Base-by-base conservation (phyloP, 1,284 basidiomycete species). In the Schizophyllum amplum region DNA sequence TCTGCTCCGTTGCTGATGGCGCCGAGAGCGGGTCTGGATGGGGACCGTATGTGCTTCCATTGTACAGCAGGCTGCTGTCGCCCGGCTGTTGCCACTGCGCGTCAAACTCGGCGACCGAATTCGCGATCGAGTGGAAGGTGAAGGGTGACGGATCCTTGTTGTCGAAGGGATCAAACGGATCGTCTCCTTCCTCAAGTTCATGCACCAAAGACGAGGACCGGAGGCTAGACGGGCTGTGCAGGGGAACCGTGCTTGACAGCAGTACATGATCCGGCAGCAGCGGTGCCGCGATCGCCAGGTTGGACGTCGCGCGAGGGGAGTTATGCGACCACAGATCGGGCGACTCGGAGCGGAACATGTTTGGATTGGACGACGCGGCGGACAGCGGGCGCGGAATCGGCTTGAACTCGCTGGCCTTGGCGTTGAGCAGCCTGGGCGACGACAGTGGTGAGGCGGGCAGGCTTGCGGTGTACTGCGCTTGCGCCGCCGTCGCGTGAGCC, bases 251-350 rank as follows among this genome's bases (percentile, higher is more conserved):
- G 50, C 77, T 75, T 7, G 80, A 72, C 22, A 84, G 75, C n/a
- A 82, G 73, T 4, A 77, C 77, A 54, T 82, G 83, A 61, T 92
- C 90, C 54, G 89, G 86, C 42, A 92, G 80, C 26, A 95, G 76
- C 2, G 93, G 92, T 1, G 91, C 87, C 7, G 92, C 92, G 60
- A 94, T 93, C 33, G 92, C 91, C 7, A 94, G 79, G 67, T 92
- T 94, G 2, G 91, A 93, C 0, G 84, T 81, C 0, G 84, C 82
- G 54, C 91, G 78, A 1, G 83, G 79, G 1, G 83, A 82, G 62
- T 80, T 86, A 67, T 87, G 86, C 1, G 89, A 80, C 90, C 89
- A 92, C 53, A 90, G 66, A 72, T 91, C 89, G 23, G 88, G 90
- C 13, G 87, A 88, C 60, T 90, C 86, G 15, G 80, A 81, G 55